Base-by-base conservation (phyloP, 2,329 filamentous ascomycete genomes). In the Fusarium subtropicale region DNA sequence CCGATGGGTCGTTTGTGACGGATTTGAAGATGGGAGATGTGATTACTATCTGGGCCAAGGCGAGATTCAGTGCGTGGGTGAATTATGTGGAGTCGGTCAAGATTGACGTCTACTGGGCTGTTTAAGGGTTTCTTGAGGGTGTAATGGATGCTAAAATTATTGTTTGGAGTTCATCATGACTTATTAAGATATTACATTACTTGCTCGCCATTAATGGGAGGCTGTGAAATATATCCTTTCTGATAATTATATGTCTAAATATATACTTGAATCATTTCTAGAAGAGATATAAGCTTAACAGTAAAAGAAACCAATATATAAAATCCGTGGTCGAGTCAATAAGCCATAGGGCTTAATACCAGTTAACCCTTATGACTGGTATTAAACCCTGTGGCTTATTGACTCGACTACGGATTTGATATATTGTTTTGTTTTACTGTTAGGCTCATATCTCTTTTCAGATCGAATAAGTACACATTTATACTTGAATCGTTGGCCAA, bases 11-110 rank as follows among this genome's bases (percentile, higher is more conserved):
- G 38, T 90, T 88, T 74, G 83, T 91, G 34, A 82, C 85, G 18
- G 80, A 77, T 46, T 73, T 91, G 68, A 84, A 82, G 68, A 68
- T 88, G n/a, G 88, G 88, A 1, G 88, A 91, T 68, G 83, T 88
- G 20, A 77, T 90, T 13, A 90, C 87, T 0, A 72, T 90, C 3
- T 90, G 88, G 88, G 87, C 79, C 1, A 88, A 86, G 76, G 82
- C 86, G 3, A 82, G 88, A 60, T 90, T 87, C 57, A 76, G 74
- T 0, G 83, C 78, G 0, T 91, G 88, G 88, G 46, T 56, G 2
- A 90, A 90, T 64, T 54, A 77, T 15, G 75, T 90, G 12, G 75
- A 85, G 47, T 80, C 77, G 15, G 84, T 85, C 3, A 80, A 81
- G 74, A 77, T 90, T 31, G 85, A 87, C 60, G 80, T 90, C 28